Evolutionary conservation across 2,329 filamentous ascomycete species (phyloP), one percentile per base, ranked within the genome.

Genomic region (Geosmithia putterillii): DNA sequence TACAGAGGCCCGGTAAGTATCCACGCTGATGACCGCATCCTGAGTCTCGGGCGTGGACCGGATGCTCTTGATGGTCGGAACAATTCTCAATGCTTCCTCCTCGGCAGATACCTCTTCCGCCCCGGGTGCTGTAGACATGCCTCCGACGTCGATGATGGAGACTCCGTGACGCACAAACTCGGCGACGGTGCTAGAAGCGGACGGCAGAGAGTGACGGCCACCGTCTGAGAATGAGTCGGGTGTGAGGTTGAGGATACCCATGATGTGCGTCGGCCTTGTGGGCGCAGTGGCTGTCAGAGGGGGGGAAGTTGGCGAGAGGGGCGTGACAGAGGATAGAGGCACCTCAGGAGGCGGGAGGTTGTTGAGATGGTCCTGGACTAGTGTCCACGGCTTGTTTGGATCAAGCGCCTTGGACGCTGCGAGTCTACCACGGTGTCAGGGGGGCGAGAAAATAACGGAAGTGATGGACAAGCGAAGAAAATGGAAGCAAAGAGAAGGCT

Each of bases 221-320:
- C 88, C 90, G 57, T 96, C 89, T 1, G 90, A 96, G 67, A 98
- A 98, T 9, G 90, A 96, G 64, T 98, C 90, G 0, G 90, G 90
- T 0, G 92, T 96, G 42, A 94, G 67, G 62, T 98, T 98, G 39
- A 96, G 70, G 49, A 98, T 94, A 44, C 85, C 86, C 92, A 98
- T 98, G 51, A 95, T 65, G 39, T 79, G 77, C 0, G 90, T 95
- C 43, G 66, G 70, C 40, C 81, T 74, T 39, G 71, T 67, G 7
- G 71, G 63, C 25, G 67, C 64, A 23, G 78, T 63, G 17, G 84
- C 71, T 42, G 76, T 74, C 35, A 92, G 63, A 1, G 77, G 67
- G 10, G 70, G 61, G 4, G 57, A 45, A 3, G 59, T 58, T 6
- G 60, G 39, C 2, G 69, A 70, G 32, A 81, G 59, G 2, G 76